These are phyloP conservation scores for Leccinum insolens DNA, from an alignment of 1,284 basidiomycete species.

Conservation along the genomic window DNA sequence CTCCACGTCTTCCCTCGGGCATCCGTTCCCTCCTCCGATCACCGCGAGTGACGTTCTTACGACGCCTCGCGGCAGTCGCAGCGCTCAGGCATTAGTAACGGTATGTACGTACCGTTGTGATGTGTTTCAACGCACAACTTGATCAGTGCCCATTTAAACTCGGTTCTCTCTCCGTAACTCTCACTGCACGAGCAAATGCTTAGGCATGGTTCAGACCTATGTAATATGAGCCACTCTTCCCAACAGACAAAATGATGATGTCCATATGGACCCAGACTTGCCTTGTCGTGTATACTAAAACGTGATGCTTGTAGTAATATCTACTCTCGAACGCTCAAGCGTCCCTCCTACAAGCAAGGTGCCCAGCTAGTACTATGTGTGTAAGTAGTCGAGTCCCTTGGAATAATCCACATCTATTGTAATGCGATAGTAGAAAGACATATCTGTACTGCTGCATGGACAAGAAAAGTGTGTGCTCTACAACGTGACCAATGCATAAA, in stretches of 20 bases:
- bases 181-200: too few species aligned
- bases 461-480: constrained; percentile 18
- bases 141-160: neutral
- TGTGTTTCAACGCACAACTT: neutral
- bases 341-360: too few species aligned
- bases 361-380: too few species aligned
- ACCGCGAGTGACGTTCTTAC: neutral
- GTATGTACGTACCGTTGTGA: neutral
- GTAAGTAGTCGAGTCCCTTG: too few species aligned
- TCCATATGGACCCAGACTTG: too few species aligned
- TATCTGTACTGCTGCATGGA: neutral
- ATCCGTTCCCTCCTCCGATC: neutral
- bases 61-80: neutral
- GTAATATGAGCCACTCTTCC: too few species aligned
- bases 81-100: neutral
- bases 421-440: neutral
- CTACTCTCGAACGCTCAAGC: too few species aligned
- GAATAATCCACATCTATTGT: neutral
- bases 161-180: neutral
- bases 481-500: constrained; percentile 62
- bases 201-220: too few species aligned
- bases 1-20: neutral
- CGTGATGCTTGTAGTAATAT: too few species aligned
- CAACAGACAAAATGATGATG: too few species aligned
- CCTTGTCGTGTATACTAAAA: too few species aligned